Percentiles rank a stretch among this genome's conserved stretches.
These are phyloP conservation scores for Sarocladium kiliense DNA, from an alignment of 2,329 filamentous ascomycete genomes.

Conservation along the genomic window DNA sequence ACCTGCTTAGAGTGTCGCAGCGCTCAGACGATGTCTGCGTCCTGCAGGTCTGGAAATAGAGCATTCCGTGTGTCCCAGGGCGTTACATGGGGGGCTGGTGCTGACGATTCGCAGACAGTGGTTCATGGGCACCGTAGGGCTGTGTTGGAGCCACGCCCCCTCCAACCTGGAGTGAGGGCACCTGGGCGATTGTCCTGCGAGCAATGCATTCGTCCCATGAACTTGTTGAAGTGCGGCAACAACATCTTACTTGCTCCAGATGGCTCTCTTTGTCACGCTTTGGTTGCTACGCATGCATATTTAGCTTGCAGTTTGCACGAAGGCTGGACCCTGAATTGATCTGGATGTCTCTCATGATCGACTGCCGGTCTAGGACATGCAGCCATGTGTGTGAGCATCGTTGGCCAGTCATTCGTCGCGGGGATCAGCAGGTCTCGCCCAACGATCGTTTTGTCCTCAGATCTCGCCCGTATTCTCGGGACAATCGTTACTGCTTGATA, in stretches of 20 bases:
- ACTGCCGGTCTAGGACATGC: slow-evolving; percentile 7
- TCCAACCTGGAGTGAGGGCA: background rate
- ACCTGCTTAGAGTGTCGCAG: background rate
- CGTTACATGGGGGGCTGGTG: slow-evolving; percentile 5
- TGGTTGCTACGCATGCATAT: too few relatives aligned
- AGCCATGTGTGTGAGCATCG: background rate
- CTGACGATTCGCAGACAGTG: slow-evolving; percentile 1
- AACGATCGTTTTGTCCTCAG: background rate
- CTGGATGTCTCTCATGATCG: slow-evolving; percentile 3
- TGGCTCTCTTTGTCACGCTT: background rate
- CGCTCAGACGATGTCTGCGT: background rate
- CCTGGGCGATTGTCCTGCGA: background rate
- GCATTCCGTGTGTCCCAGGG: background rate
- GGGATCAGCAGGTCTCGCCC: background rate
- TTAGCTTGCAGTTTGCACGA: too few relatives aligned
- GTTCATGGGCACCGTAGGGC: slow-evolving; percentile 2
- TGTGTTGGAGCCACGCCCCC: slow-evolving; percentile 4
- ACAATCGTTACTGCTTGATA: background rate
- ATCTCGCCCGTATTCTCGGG: slow-evolving; percentile 5
- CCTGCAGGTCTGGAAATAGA: slow-evolving; percentile 3
- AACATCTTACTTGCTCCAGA: background rate
- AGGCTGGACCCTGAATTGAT: slow-evolving; percentile 3
- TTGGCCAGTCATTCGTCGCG: background rate
- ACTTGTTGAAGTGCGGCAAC: background rate
- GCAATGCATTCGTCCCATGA: background rate